Conservation (phyloP, 2,329 filamentous ascomycete species). For the Aspergillus aculeatinus region DNA sequence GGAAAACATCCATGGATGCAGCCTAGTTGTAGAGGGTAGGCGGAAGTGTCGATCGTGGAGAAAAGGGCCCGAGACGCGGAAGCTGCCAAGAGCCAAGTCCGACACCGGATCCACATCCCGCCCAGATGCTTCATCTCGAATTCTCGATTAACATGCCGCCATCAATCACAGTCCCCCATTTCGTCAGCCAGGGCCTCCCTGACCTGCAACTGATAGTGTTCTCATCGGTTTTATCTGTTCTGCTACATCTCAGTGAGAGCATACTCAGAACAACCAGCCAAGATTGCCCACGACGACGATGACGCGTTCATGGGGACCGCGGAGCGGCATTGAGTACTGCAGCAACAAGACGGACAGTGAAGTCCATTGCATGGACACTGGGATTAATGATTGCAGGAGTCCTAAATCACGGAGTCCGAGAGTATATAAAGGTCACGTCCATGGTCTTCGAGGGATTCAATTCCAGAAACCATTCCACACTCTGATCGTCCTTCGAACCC, state of each 20-base stretch:
- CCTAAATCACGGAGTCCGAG: neutral
- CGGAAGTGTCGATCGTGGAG: neutral
- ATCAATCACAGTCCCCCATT: slow-evolving; percentile 4
- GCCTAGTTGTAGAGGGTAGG: neutral
- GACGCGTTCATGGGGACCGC: slow-evolving; percentile 1
- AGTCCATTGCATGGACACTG: neutral
- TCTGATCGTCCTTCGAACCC: neutral
- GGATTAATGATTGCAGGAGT: neutral
- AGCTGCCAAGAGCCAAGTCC: slow-evolving; percentile 1
- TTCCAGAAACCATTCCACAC: neutral
- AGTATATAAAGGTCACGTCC: neutral
- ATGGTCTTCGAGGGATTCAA: neutral
- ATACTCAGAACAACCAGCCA: neutral
- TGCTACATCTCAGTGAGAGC: neutral
- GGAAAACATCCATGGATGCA: neutral
- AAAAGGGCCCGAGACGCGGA: neutral
- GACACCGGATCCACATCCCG: neutral
- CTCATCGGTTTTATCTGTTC: neutral
- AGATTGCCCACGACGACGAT: slow-evolving; percentile 3
- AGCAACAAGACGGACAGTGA: neutral
- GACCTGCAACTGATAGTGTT: neutral
- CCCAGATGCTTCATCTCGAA: neutral
- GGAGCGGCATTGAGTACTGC: neutral
- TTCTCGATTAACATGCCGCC: neutral
- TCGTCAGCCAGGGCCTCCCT: neutral